phyloP scores from a whole-genome alignment of 2,329 filamentous ascomycete species.

The Camptophora hylomeconis region DNA sequence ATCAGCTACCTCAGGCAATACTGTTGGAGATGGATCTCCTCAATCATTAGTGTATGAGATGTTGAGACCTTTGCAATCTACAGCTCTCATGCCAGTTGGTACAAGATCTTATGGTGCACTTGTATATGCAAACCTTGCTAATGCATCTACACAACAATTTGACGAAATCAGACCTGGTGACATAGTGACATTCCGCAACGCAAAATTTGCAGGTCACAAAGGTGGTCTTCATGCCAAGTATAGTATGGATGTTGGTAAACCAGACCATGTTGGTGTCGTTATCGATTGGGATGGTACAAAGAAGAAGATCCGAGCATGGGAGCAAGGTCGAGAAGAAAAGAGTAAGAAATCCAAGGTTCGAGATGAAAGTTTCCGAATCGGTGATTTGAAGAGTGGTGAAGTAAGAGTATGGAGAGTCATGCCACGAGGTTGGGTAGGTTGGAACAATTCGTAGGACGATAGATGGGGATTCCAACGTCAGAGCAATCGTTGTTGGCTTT shows the following conservation, averaged over 20 bases:
- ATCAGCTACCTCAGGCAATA: slow-evolving; percentile 54
- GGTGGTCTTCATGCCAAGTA: slow-evolving; percentile 95
- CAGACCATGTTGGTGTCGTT: slow-evolving; percentile 77
- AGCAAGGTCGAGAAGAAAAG: slow-evolving; percentile 90
- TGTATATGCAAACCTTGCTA: slow-evolving; percentile 89
- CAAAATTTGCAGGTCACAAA: slow-evolving; percentile 88
- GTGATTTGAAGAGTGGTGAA: slow-evolving; percentile 83
- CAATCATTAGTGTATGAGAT: slow-evolving; percentile 67
- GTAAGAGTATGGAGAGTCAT: slow-evolving; percentile 97
- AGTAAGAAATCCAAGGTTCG: slow-evolving; percentile 88
- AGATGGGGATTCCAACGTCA: no score
- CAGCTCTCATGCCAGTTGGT: slow-evolving; percentile 73
- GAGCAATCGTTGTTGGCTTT: no score
- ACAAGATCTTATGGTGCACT: slow-evolving; percentile 79
- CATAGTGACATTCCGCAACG: slow-evolving; percentile 83
- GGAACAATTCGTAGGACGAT: slow-evolving; percentile 41
- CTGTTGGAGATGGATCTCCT: slow-evolving; percentile 75
- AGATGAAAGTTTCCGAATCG: slow-evolving; percentile 84
- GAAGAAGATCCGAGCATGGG: slow-evolving; percentile 92
- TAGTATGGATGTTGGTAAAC: slow-evolving; percentile 72
- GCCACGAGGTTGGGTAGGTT: slow-evolving; percentile 82
- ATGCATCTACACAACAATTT: slow-evolving; percentile 76
- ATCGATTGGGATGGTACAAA: slow-evolving; percentile 97
- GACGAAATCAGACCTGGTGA: slow-evolving; percentile 92
- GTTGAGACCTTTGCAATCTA: slow-evolving; percentile 52